Conservation (phyloP, 768 basidiomycete species). For the Tylopilus sp. region DNA sequence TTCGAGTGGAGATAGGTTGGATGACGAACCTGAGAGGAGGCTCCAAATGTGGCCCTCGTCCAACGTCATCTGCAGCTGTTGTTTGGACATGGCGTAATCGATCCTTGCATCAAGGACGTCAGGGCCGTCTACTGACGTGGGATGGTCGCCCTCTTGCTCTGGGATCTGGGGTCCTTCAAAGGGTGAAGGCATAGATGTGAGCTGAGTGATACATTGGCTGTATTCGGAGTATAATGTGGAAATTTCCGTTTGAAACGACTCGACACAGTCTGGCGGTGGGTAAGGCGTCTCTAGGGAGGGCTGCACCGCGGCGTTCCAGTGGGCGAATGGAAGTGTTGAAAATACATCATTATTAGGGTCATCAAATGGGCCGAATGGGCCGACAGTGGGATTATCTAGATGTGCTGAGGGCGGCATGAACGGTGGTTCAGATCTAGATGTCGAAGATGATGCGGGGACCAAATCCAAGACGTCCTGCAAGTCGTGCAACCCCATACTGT, state of each 20-base stretch:
- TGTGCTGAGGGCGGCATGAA: conserved; percentile 5
- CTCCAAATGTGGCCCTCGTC: conserved; percentile 66
- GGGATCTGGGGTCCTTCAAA: conserved; percentile 13
- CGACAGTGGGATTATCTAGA: conserved; percentile 2
- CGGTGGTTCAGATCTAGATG: conserved; percentile 20
- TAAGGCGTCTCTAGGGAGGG: neutral
- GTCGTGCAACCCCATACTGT: conserved; percentile 6
- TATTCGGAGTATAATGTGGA: conserved; percentile 50
- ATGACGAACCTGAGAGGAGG: conserved; percentile 28
- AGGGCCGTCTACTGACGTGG: conserved; percentile 2
- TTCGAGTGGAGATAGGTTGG: conserved; percentile 12
- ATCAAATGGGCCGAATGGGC: conserved; percentile 7
- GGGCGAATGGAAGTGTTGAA: conserved; percentile 20
- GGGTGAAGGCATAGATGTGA: conserved; percentile 40
- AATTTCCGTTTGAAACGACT: conserved; percentile 36
- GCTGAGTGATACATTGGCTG: conserved; percentile 43
- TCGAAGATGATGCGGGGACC: neutral
- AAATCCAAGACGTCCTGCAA: conserved; percentile 12
- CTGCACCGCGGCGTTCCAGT: conserved; percentile 26
- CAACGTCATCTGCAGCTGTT: conserved; percentile 54
- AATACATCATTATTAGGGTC: conserved; percentile 15
- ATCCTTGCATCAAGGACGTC: conserved; percentile 35
- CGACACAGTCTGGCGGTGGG: conserved; percentile 15
- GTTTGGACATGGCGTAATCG: conserved; percentile 56
- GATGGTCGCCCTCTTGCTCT: neutral